Evolutionary conservation across 108 stramenopile species (phyloP).

Genomic region (Cyclostephanos invisitatus): DNA sequence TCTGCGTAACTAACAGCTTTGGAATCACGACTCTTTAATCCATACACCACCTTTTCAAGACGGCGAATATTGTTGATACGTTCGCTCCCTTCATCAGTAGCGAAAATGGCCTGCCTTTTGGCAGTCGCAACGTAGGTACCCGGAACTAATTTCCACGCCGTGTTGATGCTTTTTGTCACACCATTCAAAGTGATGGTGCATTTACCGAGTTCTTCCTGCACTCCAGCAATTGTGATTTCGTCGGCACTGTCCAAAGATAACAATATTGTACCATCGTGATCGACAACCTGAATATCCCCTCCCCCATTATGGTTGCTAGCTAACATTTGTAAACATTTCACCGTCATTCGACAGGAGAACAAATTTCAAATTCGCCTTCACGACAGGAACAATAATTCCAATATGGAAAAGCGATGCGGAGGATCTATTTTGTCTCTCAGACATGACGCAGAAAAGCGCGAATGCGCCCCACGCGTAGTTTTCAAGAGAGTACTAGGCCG

Average conservation of each 20-base stretch:
- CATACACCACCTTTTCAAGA: slow-evolving; percentile 16
- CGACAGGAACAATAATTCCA: no score
- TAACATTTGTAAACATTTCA: no score
- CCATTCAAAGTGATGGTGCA: slow-evolving; percentile 11
- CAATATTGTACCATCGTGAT: slow-evolving; percentile 4
- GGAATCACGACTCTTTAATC: slow-evolving; percentile 14
- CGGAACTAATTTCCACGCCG: slow-evolving; percentile 13
- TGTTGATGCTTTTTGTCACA: slow-evolving; percentile 16
- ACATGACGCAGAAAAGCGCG: no score
- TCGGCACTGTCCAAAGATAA: slow-evolving; percentile 15
- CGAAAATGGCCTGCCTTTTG: slow-evolving; percentile 12
- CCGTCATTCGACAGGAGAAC: no score
- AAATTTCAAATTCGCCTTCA: no score
- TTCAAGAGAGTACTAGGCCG: no score
- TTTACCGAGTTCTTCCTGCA: slow-evolving; percentile 12
- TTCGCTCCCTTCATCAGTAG: slow-evolving; percentile 11
- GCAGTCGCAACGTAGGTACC: slow-evolving; percentile 12
- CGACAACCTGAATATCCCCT: slow-evolving; percentile 10
- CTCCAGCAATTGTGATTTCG: slow-evolving; percentile 11
- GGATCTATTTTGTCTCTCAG: no score
- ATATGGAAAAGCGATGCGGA: no score
- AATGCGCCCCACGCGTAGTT: no score
- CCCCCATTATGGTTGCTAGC: slow-evolving; percentile 1
- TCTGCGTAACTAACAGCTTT: slow-evolving; percentile 9
- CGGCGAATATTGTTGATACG: slow-evolving; percentile 5